Evolutionary conservation across 2,329 filamentous ascomycete species (phyloP).

Genomic region (Aquanectria penicillioides): DNA sequence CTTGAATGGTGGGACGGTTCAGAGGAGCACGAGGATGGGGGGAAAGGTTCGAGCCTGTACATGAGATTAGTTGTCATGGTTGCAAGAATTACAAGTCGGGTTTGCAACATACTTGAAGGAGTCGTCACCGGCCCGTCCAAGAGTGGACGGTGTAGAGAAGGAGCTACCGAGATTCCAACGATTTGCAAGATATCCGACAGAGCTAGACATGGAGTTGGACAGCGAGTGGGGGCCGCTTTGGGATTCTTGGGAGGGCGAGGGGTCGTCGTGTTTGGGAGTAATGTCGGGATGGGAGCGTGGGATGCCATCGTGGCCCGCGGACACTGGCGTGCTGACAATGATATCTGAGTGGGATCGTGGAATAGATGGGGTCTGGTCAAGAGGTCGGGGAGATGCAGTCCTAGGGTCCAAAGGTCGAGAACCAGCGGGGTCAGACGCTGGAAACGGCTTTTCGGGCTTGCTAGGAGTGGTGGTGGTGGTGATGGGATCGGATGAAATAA

Average conservation of each 20-base stretch:
- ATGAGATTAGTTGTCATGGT: constrained; percentile 19
- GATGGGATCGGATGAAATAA: constrained; percentile 58
- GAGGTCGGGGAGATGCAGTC: constrained; percentile 37
- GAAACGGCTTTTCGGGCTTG: constrained; percentile 41
- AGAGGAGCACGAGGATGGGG: constrained; percentile 54
- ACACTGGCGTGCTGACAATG: constrained; percentile 40
- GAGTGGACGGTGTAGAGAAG: constrained; percentile 59
- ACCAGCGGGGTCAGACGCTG: constrained; percentile 40
- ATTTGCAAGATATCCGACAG: constrained; percentile 64
- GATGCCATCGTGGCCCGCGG: constrained; percentile 29
- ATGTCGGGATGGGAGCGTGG: constrained; percentile 32
- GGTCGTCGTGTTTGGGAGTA: constrained; percentile 40
- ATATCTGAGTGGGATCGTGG: constrained; percentile 38
- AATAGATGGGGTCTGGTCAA: constrained; percentile 40
- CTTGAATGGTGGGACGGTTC: constrained; percentile 49
- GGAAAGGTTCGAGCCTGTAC: constrained; percentile 55
- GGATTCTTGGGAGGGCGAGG: constrained; percentile 41
- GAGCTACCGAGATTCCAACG: constrained; percentile 65
- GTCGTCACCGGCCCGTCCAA: constrained; percentile 53
- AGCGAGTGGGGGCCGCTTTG: constrained; percentile 42
- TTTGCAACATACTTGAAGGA: constrained; percentile 55
- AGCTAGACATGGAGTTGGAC: constrained; percentile 54
- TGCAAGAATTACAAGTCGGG: neutral
- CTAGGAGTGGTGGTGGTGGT: constrained; percentile 39
- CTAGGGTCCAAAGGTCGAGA: constrained; percentile 38